phyloP scores from a whole-genome alignment of 768 basidiomycete genomes.

The Boletus tylopilopsis region DNA sequence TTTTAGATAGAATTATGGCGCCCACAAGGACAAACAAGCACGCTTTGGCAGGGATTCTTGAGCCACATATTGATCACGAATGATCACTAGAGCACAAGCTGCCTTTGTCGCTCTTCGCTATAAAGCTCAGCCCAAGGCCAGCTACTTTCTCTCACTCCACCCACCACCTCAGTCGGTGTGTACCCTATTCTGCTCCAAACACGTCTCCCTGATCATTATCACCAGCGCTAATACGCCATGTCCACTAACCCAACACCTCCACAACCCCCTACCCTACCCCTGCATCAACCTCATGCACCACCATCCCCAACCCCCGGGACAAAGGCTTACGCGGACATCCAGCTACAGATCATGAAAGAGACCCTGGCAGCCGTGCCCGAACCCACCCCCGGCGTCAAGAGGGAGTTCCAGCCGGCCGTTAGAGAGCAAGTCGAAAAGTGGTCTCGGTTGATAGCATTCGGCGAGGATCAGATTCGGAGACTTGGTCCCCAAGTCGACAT shows the following conservation, averaged over 20 bases:
- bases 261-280: slow-evolving; percentile 9
- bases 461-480: slow-evolving; percentile 19
- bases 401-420: neutral
- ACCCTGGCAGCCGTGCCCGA: slow-evolving; percentile 19
- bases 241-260: slow-evolving; percentile 7
- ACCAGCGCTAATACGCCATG: slow-evolving; percentile 13
- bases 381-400: slow-evolving; percentile 7
- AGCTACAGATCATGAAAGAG: slow-evolving; percentile 16
- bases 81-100: slow-evolving; percentile 23
- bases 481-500: slow-evolving; percentile 18
- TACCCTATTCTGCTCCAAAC: neutral
- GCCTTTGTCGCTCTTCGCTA: slow-evolving; percentile 26
- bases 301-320: slow-evolving; percentile 20
- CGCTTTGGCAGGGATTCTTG: slow-evolving; percentile 28
- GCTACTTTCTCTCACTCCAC: neutral
- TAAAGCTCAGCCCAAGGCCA: slow-evolving; percentile 19
- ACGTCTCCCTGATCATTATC: neutral
- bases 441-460: slow-evolving; percentile 13
- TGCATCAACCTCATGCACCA: neutral
- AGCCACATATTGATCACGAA: slow-evolving; percentile 31
- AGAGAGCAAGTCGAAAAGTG: slow-evolving; percentile 10
- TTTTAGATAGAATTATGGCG: slow-evolving; percentile 19
- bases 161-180: slow-evolving; percentile 4
- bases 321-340: slow-evolving; percentile 14
- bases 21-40: slow-evolving; percentile 48